phyloP scores from a whole-genome alignment of 2,329 filamentous ascomycete genomes.

The Claviceps sp. region DNA sequence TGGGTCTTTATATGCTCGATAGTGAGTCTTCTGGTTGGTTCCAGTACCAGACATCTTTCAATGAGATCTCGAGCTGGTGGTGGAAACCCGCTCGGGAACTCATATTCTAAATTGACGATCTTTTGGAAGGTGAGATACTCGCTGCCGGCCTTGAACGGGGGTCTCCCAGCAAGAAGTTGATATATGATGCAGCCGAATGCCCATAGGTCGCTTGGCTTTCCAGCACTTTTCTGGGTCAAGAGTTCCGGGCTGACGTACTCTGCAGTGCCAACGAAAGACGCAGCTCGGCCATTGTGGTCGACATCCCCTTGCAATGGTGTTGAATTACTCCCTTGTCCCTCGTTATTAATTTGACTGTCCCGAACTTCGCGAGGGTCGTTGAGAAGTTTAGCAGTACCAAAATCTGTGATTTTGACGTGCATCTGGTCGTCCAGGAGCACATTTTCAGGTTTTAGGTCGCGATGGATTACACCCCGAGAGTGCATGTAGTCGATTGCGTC shows the following conservation, averaged over 20 bases:
- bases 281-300: slow-evolving; percentile 59
- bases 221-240: slow-evolving; percentile 91
- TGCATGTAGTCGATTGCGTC: slow-evolving; percentile 99
- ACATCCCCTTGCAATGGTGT: slow-evolving; percentile 21
- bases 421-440: slow-evolving; percentile 89
- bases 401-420: slow-evolving; percentile 98
- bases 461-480: slow-evolving; percentile 85
- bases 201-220: slow-evolving; percentile 96
- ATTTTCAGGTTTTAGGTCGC: slow-evolving; percentile 94
- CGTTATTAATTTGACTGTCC: slow-evolving; percentile 25
- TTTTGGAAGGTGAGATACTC: slow-evolving; percentile 98
- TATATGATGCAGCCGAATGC: slow-evolving; percentile 98
- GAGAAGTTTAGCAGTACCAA: slow-evolving; percentile 92
- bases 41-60: slow-evolving; percentile 78
- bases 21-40: slow-evolving; percentile 69
- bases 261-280: slow-evolving; percentile 93
- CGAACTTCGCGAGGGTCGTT: slow-evolving; percentile 25
- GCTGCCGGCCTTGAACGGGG: slow-evolving; percentile 89
- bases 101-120: slow-evolving; percentile 87
- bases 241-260: slow-evolving; percentile 97
- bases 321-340: slow-evolving; percentile 14
- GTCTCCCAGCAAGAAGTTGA: slow-evolving; percentile 86
- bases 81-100: slow-evolving; percentile 83
- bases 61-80: slow-evolving; percentile 75
- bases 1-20: slow-evolving; percentile 97